Percentiles rank a stretch among this genome's conserved stretches.
Evolutionary conservation across 495 filamentous ascomycete species (phyloP).

Genomic region (Pyrenopolyporus hunteri): DNA sequence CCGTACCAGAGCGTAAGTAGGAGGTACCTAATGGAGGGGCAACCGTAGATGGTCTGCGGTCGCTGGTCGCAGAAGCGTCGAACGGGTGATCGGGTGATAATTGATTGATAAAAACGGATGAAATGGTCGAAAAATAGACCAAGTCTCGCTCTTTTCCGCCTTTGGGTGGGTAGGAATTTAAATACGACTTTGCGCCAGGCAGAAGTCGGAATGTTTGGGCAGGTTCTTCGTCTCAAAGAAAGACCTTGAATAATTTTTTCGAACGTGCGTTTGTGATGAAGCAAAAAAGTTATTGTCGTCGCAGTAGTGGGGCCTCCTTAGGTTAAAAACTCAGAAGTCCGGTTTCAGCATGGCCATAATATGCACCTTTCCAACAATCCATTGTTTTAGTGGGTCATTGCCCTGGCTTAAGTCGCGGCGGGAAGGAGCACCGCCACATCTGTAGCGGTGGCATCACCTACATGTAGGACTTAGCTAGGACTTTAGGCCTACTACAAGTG

Average conservation of each 20-base stretch:
- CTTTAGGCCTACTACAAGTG: too few species aligned
- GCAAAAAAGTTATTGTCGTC: neutral
- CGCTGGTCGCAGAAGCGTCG: slow-evolving; percentile 16
- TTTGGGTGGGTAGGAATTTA: neutral
- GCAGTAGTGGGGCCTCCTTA: slow-evolving; percentile 7
- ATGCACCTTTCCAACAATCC: too few species aligned
- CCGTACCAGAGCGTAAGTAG: too few species aligned
- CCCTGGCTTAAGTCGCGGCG: too few species aligned
- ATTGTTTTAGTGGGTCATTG: too few species aligned
- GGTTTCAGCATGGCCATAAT: neutral
- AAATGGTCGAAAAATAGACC: neutral
- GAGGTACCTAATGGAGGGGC: slow-evolving; percentile 24
- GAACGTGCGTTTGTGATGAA: neutral
- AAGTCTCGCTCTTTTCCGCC: neutral
- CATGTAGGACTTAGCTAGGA: too few species aligned
- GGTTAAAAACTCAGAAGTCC: neutral
- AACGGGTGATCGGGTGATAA: neutral
- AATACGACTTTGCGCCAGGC: slow-evolving; percentile 36
- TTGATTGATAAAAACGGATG: neutral
- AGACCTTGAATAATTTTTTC: neutral
- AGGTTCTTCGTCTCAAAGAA: neutral
- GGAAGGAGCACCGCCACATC: neutral
- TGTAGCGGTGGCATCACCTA: too few species aligned
- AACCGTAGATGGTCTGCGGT: neutral
- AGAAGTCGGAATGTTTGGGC: slow-evolving; percentile 16